These are phyloP conservation scores for Chytriomyces sp. DNA, from an alignment of 192 early-diverging fungal species.

Conservation along the genomic window DNA sequence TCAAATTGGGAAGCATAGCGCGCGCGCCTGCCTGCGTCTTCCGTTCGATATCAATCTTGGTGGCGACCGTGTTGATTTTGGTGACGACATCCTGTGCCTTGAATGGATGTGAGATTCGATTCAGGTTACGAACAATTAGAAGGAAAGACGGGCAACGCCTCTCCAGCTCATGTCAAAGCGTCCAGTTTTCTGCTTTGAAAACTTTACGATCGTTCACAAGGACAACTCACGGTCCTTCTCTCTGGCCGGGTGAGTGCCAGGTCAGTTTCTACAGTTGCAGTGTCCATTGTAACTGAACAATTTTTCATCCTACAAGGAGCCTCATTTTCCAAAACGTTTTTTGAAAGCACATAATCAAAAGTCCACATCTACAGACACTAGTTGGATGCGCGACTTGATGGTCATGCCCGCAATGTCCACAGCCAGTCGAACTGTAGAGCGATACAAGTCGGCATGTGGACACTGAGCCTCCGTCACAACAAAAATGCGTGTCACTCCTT, in stretches of 20 bases:
- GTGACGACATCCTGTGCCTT: neutral
- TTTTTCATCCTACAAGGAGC: too few relatives aligned
- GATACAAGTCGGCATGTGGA: neutral
- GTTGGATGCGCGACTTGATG: neutral
- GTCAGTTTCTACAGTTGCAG: too few relatives aligned
- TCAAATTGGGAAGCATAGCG: conserved; percentile 69
- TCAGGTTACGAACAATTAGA: too few relatives aligned
- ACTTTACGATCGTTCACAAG: too few relatives aligned
- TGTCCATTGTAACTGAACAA: too few relatives aligned
- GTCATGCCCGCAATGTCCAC: neutral
- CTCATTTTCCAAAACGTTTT: too few relatives aligned
- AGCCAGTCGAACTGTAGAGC: neutral
- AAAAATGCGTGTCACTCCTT: neutral
- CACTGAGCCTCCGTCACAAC: neutral
- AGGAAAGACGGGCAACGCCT: too few relatives aligned
- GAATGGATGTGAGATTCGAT: neutral
- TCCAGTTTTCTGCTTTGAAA: too few relatives aligned
- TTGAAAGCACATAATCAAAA: too few relatives aligned
- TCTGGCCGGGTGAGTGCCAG: too few relatives aligned
- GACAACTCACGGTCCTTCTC: too few relatives aligned
- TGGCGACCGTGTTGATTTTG: conserved; percentile 8
- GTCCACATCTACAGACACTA: neutral
- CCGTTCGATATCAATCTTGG: conserved; percentile 72
- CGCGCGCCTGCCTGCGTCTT: conserved; percentile 73
- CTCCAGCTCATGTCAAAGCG: too few relatives aligned